Conservation (phyloP, 139 green algal genomes). For the Trebouxia sp. region DNA sequence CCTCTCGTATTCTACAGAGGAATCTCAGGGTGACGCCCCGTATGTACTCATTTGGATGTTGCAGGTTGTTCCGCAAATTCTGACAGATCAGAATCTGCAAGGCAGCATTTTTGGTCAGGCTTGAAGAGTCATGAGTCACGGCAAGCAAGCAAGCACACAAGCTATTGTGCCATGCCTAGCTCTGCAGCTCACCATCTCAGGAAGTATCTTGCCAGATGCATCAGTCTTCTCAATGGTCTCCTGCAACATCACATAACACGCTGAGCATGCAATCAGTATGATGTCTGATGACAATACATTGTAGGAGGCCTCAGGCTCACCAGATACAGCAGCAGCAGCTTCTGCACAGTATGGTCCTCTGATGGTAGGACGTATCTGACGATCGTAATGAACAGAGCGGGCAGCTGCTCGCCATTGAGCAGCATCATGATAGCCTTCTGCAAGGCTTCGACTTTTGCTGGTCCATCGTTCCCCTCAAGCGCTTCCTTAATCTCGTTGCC, state of each 20-base stretch:
- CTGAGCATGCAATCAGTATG: neutral
- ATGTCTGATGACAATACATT: neutral
- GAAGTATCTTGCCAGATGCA: conserved; percentile 90
- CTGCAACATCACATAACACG: conserved; percentile 57
- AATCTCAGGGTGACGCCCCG: conserved; percentile 95
- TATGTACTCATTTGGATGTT: conserved; percentile 99
- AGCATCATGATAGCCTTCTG: conserved; percentile 94
- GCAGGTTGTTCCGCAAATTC: conserved; percentile 99
- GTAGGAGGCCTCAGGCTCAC: conserved; percentile 51
- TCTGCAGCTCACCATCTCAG: conserved; percentile 88
- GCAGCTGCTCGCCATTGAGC: conserved; percentile 93
- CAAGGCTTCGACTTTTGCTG: conserved; percentile 89
- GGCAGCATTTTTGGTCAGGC: neutral
- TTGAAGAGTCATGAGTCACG: neutral
- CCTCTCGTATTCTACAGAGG: conserved; percentile 93
- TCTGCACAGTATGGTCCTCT: conserved; percentile 98
- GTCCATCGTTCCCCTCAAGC: conserved; percentile 83
- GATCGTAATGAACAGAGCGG: conserved; percentile 98
- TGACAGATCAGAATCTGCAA: conserved; percentile 98
- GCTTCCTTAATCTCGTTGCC: conserved; percentile 92
- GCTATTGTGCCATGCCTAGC: neutral
- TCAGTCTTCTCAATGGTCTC: conserved; percentile 99
- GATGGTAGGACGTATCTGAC: conserved; percentile 97
- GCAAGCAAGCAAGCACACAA: neutral
- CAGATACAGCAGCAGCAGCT: conserved; percentile 98